These are phyloP conservation scores for Colletotrichum sp. DNA, from an alignment of 2,329 filamentous ascomycete genomes.

Conservation along the genomic window DNA sequence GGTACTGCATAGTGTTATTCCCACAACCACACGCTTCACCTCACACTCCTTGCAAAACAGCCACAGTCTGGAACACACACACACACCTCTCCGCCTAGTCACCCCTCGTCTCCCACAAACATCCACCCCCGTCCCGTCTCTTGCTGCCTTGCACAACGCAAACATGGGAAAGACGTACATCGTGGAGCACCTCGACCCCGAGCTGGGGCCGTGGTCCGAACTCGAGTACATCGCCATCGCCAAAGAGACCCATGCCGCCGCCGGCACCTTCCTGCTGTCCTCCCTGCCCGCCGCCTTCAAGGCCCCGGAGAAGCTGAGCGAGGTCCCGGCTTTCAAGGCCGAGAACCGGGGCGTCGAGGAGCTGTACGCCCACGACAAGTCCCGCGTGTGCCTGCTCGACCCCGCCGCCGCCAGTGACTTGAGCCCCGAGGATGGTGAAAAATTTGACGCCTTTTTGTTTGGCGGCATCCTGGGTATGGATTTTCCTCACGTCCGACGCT, in stretches of 20 bases:
- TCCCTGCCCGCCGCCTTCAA: slow-evolving; percentile 75
- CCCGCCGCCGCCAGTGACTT: slow-evolving; percentile 83
- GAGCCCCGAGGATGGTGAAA: slow-evolving; percentile 79
- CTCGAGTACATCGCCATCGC: slow-evolving; percentile 92
- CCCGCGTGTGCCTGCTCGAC: slow-evolving; percentile 86
- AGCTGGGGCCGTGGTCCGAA: slow-evolving; percentile 92
- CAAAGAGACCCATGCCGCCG: slow-evolving; percentile 72
- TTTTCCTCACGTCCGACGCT: not conserved
- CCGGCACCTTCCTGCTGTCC: slow-evolving; percentile 79
- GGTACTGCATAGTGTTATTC: not conserved
- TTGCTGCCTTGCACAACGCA: not conserved
- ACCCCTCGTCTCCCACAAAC: not conserved
- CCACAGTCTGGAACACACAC: not conserved
- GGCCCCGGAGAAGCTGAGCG: slow-evolving; percentile 62
- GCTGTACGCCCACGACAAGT: slow-evolving; percentile 75
- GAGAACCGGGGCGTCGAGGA: slow-evolving; percentile 83
- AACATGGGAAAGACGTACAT: slow-evolving; percentile 74
- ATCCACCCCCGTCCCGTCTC: not conserved
- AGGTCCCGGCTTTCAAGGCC: slow-evolving; percentile 68
- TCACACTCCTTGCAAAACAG: not conserved
- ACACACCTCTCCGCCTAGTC: not conserved
- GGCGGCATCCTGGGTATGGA: slow-evolving; percentile 87
- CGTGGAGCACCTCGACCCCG: slow-evolving; percentile 94
- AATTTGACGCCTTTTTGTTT: slow-evolving; percentile 92
- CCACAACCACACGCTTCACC: not conserved